These are phyloP conservation scores for Coelastrella sp. DNA, from an alignment of 139 green algal species.

Conservation along the genomic window DNA sequence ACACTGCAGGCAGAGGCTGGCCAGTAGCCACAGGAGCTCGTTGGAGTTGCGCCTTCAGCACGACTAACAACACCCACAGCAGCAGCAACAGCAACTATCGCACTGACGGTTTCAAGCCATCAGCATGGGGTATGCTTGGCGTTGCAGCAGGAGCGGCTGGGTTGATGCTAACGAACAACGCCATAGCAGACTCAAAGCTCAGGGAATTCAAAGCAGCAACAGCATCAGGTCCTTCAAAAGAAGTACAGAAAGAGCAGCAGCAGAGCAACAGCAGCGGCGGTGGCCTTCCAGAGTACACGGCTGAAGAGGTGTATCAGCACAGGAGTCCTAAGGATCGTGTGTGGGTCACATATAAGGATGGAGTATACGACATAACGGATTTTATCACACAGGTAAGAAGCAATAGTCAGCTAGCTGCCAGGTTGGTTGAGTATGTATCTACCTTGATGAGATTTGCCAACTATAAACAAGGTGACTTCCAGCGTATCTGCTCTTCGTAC, in stretches of 20 bases:
- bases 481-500: too few species aligned
- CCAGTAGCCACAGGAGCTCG: too few species aligned
- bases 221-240: background rate
- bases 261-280: background rate
- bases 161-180: background rate
- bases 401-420: background rate
- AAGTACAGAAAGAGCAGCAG: slow-evolving; percentile 19
- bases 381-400: slow-evolving; percentile 50
- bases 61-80: too few species aligned
- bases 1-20: too few species aligned
- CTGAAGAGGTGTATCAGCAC: slow-evolving; percentile 86
- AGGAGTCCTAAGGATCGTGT: slow-evolving; percentile 69
- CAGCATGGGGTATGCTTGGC: background rate
- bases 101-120: background rate
- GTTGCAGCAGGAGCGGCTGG: slow-evolving; percentile 20
- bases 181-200: background rate
- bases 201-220: background rate
- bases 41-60: too few species aligned
- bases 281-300: slow-evolving; percentile 50
- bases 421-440: too few species aligned
- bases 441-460: too few species aligned
- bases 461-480: too few species aligned
- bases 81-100: background rate
- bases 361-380: slow-evolving; percentile 92
- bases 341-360: slow-evolving; percentile 90